A percentile compares a stretch with the other conserved stretches of the same genome.
Conservation (phyloP, 441 rosid species). For the Viola pubescens region DNA sequence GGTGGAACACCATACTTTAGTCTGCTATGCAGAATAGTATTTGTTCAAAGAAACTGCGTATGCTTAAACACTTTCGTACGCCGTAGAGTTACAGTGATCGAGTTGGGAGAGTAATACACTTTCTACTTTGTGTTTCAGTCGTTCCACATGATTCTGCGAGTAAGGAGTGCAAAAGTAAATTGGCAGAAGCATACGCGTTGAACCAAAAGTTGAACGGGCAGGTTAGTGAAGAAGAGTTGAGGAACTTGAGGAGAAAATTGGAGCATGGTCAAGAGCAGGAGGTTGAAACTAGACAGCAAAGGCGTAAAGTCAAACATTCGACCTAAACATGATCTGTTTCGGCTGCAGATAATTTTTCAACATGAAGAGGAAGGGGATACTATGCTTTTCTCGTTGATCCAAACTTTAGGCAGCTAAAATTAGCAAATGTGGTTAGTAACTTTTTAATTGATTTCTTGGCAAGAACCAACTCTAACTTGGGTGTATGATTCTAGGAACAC, state of each 20-base stretch:
- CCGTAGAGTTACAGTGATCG: too few species aligned
- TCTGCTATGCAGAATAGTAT: too few species aligned
- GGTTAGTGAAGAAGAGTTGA: conserved; percentile 50
- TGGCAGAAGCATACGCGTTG: conserved; percentile 74
- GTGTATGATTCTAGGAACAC: too few species aligned
- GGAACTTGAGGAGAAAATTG: conserved; percentile 47
- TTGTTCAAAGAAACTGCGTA: too few species aligned
- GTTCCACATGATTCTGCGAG: conserved; percentile 77
- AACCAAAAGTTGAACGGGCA: conserved; percentile 46
- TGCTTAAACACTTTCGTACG: too few species aligned
- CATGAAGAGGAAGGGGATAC: background rate
- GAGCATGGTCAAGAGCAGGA: conserved; percentile 35
- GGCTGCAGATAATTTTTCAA: background rate
- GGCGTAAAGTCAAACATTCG: conserved; percentile 21
- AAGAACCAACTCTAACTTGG: too few species aligned
- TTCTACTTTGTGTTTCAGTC: conserved; percentile 36
- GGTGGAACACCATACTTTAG: too few species aligned
- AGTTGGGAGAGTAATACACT: too few species aligned
- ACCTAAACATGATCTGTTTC: background rate
- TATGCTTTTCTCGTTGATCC: background rate
- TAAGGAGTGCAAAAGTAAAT: conserved; percentile 73
- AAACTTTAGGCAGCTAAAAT: background rate
- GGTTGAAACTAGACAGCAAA: conserved; percentile 27
- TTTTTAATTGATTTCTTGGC: background rate
- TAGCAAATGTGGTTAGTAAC: background rate